Conservation (phyloP, 768 basidiomycete species). For the Gautieria morchelliformis region DNA sequence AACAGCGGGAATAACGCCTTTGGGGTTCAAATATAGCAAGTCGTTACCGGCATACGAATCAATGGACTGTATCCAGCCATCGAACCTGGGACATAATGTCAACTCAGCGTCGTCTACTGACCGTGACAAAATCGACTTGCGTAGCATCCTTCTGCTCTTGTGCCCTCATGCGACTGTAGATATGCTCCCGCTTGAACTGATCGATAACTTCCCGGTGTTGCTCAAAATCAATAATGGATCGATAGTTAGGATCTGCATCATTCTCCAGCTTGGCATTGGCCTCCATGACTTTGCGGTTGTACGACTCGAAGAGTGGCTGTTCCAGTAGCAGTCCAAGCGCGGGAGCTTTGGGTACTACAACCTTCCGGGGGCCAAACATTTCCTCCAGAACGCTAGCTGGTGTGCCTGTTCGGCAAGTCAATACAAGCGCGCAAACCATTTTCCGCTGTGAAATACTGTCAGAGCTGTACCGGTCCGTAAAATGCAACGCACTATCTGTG, state of each 20-base stretch:
- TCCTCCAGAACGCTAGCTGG: conserved; percentile 69
- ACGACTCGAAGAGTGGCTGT: conserved; percentile 71
- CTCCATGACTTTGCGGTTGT: conserved; percentile 36
- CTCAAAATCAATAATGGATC: conserved; percentile 67
- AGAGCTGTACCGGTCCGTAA: neutral
- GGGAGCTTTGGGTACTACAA: conserved; percentile 92
- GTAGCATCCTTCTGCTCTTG: conserved; percentile 72
- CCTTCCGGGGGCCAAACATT: conserved; percentile 70
- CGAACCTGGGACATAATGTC: conserved; percentile 45
- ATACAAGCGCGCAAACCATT: conserved; percentile 86
- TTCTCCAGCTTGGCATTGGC: conserved; percentile 1
- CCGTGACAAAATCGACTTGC: conserved; percentile 36
- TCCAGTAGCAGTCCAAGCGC: conserved; percentile 89
- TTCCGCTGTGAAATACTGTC: conserved; percentile 56
- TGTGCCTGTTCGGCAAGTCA: conserved; percentile 66
- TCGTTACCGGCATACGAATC: conserved; percentile 73
- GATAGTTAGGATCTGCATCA: conserved; percentile 46
- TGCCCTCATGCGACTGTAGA: conserved; percentile 79
- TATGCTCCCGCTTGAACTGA: conserved; percentile 74
- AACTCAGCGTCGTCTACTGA: neutral
- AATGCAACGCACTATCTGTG: too few relatives aligned
- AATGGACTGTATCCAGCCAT: conserved; percentile 72
- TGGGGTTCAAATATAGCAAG: conserved; percentile 65
- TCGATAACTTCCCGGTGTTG: conserved; percentile 57
- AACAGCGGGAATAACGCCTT: conserved; percentile 63